Base-by-base conservation (phyloP, 768 basidiomycete genomes). In the Amanita polypyramis region DNA sequence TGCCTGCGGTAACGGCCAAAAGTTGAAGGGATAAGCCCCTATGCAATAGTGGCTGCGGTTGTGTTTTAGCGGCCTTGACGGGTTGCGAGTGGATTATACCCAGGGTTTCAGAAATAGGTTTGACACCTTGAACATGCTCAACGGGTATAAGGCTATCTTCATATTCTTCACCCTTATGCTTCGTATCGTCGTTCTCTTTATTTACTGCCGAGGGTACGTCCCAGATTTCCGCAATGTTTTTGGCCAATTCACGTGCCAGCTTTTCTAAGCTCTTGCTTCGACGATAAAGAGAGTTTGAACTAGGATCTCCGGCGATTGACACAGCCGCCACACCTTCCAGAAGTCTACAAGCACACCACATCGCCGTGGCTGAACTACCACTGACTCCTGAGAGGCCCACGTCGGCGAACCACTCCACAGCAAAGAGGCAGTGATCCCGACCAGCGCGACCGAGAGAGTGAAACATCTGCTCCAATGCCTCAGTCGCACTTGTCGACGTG, bases 331-430 rank as follows among this genome's bases (percentile, higher is more conserved):
- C 66, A 2, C 95, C 94, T 55, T 88, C 82, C 50, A 97, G 59
- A 0, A 97, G 59, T 23, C 79, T 74, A 51, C 77, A 76, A 2
- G 86, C 83, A 54, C 88, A 85, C 92, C 92, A 97, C 19, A 94
- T 67, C 2, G 91, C 91, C 0, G 85, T 73, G 1, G 80, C 77
- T 14, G 79, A 74, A 20, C 67, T 65, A 8, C 56, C 61, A 8
- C 68, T 70, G 14, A 62, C 65, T 19, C 76, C 70, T 29, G 63
- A 63, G 37, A 69, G 65, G 3, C 74, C 76, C 10, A 79, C 68
- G 39, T 72, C 73, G 10, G 79, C 62, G 52, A 95, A 82, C 80
- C 95, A 94, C 55, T 93, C 87, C 4, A 92, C 79, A 6, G 91
- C 70, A 52, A 79, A 87, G 21, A 93, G 66, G 43, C 79, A 79